These are phyloP conservation scores for Russula lepida DNA, from an alignment of 768 basidiomycete species.

Conservation along the genomic window DNA sequence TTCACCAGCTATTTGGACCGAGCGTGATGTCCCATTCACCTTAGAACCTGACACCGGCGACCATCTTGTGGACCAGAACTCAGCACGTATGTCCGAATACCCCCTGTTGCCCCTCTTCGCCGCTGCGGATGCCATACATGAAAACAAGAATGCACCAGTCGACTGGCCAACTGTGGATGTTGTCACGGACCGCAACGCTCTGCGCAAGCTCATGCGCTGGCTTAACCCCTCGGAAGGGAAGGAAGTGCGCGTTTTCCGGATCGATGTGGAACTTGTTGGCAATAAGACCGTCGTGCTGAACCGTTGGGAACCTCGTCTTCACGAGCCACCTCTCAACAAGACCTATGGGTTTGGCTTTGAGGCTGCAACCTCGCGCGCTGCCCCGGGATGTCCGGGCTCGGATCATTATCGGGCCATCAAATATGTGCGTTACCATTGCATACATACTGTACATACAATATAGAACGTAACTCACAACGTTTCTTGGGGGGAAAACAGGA, in stretches of 20 bases:
- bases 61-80: conserved; percentile 51
- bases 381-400: conserved; percentile 40
- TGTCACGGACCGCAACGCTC: conserved; percentile 57
- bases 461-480: neutral
- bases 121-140: conserved; percentile 40
- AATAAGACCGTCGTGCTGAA: conserved; percentile 50
- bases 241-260: conserved; percentile 47
- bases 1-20: conserved; percentile 50
- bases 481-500: conserved; percentile 32
- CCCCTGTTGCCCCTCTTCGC: conserved; percentile 49
- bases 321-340: conserved; percentile 25
- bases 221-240: conserved; percentile 26
- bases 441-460: neutral
- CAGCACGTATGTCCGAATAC: conserved; percentile 32
- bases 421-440: conserved; percentile 41
- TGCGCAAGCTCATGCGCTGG: conserved; percentile 59
- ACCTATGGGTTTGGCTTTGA: conserved; percentile 58
- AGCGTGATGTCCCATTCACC: conserved; percentile 39
- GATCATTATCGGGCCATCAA: conserved; percentile 56
- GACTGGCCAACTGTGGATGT: conserved; percentile 35
- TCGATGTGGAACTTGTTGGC: conserved; percentile 60
- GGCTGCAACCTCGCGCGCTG: conserved; percentile 41
- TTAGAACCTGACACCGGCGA: conserved; percentile 48
- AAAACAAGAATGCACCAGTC: conserved; percentile 24
- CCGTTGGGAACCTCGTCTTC: conserved; percentile 42